These are phyloP conservation scores for Prunus mongolica DNA, from an alignment of 306 rosid species.

Conservation along the genomic window DNA sequence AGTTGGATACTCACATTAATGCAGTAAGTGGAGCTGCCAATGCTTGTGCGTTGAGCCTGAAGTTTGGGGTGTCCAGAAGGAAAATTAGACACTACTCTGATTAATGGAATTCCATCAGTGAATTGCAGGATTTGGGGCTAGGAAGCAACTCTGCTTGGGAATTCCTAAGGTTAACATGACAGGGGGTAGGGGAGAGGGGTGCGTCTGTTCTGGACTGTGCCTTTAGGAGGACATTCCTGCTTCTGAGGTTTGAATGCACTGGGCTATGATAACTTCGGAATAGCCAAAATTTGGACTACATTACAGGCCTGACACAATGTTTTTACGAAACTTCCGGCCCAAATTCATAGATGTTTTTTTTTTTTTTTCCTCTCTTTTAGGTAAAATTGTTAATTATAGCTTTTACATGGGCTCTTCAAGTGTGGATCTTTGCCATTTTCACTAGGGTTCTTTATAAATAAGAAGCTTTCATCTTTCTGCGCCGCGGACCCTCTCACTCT, in stretches of 20 bases:
- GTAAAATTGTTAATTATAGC: not conserved
- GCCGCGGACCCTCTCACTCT: not conserved
- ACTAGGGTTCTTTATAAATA: not conserved
- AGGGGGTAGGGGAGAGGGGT: not conserved
- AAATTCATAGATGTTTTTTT: not conserved
- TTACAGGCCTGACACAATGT: not conserved
- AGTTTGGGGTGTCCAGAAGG: not conserved
- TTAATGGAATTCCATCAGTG: not conserved
- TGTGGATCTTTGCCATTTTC: not conserved
- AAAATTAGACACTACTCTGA: not conserved
- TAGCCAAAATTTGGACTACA: not conserved
- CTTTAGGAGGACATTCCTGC: not conserved
- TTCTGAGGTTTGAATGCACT: not conserved
- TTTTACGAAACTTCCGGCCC: not conserved
- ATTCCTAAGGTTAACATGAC: not conserved
- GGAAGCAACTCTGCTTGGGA: not conserved
- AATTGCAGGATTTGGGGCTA: not conserved
- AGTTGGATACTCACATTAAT: not conserved
- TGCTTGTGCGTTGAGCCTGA: not conserved
- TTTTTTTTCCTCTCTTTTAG: not conserved
- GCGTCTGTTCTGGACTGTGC: not conserved
- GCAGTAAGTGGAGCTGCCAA: not conserved
- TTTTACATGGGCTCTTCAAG: not conserved
- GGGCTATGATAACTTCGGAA: not conserved
- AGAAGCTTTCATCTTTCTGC: not conserved